Conservation (phyloP, 345 rosid species). For the Eucalyptus dawsonii region DNA sequence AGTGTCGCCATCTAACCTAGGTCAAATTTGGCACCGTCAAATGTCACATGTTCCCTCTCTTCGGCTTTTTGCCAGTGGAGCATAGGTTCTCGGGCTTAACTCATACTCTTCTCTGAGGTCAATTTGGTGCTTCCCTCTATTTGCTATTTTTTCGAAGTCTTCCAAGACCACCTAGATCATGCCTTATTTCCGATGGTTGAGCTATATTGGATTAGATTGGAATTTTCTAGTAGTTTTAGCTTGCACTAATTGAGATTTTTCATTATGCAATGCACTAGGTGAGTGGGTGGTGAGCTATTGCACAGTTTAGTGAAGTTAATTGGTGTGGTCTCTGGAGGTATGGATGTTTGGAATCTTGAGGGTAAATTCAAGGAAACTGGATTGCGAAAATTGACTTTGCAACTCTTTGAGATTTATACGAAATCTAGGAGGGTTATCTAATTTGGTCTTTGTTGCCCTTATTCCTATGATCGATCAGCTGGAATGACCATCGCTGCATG, state of each 20-base stretch:
- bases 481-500: too few relatives aligned
- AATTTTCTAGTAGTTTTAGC: background rate
- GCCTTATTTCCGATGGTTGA: background rate
- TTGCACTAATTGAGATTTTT: background rate
- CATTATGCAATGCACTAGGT: background rate
- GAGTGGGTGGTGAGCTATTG: background rate
- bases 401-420: background rate
- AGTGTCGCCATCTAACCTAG: accelerated
- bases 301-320: background rate
- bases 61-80: too few relatives aligned
- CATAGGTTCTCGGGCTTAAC: too few relatives aligned
- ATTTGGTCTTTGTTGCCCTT: background rate
- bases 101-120: too few relatives aligned
- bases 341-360: background rate
- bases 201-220: background rate
- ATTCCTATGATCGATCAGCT: accelerated
- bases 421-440: background rate
- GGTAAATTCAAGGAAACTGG: background rate
- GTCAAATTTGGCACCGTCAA: too few relatives aligned
- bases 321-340: background rate
- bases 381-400: background rate
- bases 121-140: background rate
- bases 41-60: too few relatives aligned
- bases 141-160: background rate
- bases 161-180: background rate